Base-by-base conservation (phyloP, 2,329 filamentous ascomycete species). In the Tolypocladium nubicola region DNA sequence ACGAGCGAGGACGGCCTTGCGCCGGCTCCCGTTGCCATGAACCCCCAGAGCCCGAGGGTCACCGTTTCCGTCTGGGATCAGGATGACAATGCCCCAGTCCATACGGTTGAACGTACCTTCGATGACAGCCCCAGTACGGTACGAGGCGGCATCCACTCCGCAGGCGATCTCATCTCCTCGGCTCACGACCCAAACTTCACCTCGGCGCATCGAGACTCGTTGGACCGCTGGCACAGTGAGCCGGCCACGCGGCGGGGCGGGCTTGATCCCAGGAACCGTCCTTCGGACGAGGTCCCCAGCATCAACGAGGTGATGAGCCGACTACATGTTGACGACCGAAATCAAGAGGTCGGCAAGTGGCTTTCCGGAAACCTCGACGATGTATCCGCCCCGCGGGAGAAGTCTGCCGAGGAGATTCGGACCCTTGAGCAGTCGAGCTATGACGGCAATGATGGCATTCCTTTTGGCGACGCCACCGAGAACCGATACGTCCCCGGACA, bases 1-100 rank as follows among this genome's bases (percentile, higher is more conserved):
- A 79, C 80, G 4, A 80, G 78, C 59, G 79, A 81, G 64, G 79
- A 80, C 64, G 74, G 73, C 47, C 63, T 75, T 40, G 73, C 69
- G 4, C 70, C 73, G 2, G 67, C 68, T 50, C 64, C 71, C 10
- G 63, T 71, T 54, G 64, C 70, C 56, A 80, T 79, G 75, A 67
- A 72, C 38, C 66, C 70, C 23, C 76, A 74, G 59, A 83, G 81
- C 63, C 81, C 81, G 8, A 75, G 75, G 35, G 78, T 84, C 23
- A 82, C 76, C 7, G 78, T 84, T 53, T 84, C 81, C 1, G 70
- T 80, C 60, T 84, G 79, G 78, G 79, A 76, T 52, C 74, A 72
- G 59, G 78, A 74, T 56, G 72, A 68, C 47, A 66, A 65, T 40
- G 66, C 64, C 26, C 68, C 69, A 0, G 63, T 73, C 14, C 74